Evolutionary conservation across 768 basidiomycete genomes (phyloP), one percentile per base, ranked within the genome.

Genomic region (Pleurotus tuber-regium): DNA sequence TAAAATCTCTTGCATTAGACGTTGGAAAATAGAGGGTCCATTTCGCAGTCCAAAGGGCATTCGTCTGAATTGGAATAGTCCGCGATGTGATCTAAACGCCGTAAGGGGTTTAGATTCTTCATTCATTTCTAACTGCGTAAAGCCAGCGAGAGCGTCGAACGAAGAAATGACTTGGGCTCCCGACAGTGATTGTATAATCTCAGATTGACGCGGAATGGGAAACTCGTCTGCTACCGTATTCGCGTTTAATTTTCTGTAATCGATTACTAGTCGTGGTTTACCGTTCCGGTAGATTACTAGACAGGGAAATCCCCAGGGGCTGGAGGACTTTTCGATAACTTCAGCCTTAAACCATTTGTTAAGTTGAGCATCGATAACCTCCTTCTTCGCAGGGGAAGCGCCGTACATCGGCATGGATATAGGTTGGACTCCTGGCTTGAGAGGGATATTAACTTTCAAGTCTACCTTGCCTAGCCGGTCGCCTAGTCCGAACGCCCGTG

Each of bases 241-340:
- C 4, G 26, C 44, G 19, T 47, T 47, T 8, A 47, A 28, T 30
- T 33, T 29, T 12, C 44, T 23, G 12, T 33, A 47, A 21, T 74
- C 70, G 8, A 74, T 59, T 9, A 64, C 65, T 42, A 76, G 56
- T 1, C 69, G 56, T 0, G 71, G 64, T 50, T 75, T 75, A 0
- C 57, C 55, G 30, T 73, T 72, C 1, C 66, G 53, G 49, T 73
- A 74, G 0, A 66, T 67, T 10, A 73, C 70, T 10, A 67, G 56
- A 1, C 60, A 61, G 0, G 66, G 69, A 0, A 63, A 62, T 0
- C 36, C 65, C 68, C 68, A 78, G 0, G 72, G 74, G 51, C 72
- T 73, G 2, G 54, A 46, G 0, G 72, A 74, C 0, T 65, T 66
- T 47, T 76, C 71, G 19, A 76, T 73, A 0, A 76, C 67, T 0